phyloP scores from a whole-genome alignment of 129 eudicot species.

The Helichrysum umbraculigerum region DNA sequence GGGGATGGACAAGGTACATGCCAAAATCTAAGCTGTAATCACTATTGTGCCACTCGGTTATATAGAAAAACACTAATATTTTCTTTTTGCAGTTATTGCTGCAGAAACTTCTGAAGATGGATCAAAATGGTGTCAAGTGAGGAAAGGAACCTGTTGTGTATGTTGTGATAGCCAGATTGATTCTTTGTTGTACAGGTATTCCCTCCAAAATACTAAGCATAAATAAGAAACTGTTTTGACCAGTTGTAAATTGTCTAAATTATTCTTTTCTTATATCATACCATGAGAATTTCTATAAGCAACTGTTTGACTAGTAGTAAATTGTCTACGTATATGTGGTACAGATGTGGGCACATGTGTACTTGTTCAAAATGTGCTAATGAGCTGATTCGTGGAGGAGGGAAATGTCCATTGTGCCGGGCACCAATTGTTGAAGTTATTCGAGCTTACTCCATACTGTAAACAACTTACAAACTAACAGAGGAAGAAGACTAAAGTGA shows the following conservation, averaged over 20 bases:
- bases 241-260: neutral
- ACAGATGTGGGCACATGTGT: slow-evolving; percentile 99
- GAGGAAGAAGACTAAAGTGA: slow-evolving; percentile 33
- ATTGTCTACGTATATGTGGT: neutral
- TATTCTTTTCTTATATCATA: neutral
- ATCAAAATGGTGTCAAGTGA: slow-evolving; percentile 85
- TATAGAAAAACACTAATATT: slow-evolving; percentile 2
- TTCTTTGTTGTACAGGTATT: slow-evolving; percentile 92
- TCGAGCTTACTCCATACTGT: slow-evolving; percentile 98
- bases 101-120: slow-evolving; percentile 96
- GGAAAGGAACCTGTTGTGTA: slow-evolving; percentile 93
- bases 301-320: too few relatives aligned
- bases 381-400: slow-evolving; percentile 94
- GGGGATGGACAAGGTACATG: slow-evolving; percentile 66
- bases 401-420: slow-evolving; percentile 95
- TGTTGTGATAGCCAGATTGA: slow-evolving; percentile 98
- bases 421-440: slow-evolving; percentile 98
- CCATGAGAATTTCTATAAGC: neutral
- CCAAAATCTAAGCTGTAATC: slow-evolving; percentile 12
- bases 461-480: slow-evolving; percentile 43
- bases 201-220: neutral
- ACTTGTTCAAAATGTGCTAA: slow-evolving; percentile 94
- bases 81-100: slow-evolving; percentile 47
- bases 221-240: neutral
- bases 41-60: neutral